Base-by-base conservation (phyloP, 2,329 filamentous ascomycete species). In the Fusarium verrucosum region DNA sequence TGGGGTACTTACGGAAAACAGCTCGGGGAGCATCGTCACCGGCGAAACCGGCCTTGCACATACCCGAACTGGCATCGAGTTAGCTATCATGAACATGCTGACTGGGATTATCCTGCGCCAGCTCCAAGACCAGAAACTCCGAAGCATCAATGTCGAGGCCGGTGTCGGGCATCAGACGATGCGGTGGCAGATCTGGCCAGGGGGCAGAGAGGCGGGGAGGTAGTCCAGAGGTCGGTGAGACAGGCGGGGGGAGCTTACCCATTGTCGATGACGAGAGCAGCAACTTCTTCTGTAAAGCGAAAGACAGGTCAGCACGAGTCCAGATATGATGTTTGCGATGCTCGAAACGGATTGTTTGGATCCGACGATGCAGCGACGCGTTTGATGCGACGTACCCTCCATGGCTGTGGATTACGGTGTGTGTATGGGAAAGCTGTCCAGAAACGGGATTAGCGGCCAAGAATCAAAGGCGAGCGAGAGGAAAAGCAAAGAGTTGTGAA, bases 11-110 rank as follows among this genome's bases (percentile, higher is more conserved):
- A 98, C 94, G 95, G 90, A 99, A 99, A 81, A 99, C 95, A 85
- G 95, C 95, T 89, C 95, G 90, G 82, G 95, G 95, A 85, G 95
- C 95, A 91, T 99, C 95, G 81, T 99, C 95, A 93, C 95, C 95
- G 87, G 95, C 95, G 86, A 99, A 99, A 94, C 95, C 95, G 91
- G 95, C 95, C 89, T 99, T 99, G 87, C 95, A 99, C 95, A 99
- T 98, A 89, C 95, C 95, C 85, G 95, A 98, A 90, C 94, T 98
- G 82, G 69, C 77, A 60, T 72, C 55, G 71, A 65, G 78, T 84
- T 71, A 84, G 82, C 69, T 56, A 44, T 56, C 25, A 49, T 46
- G 38, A 17, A 41, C 50, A 44, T 51, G 10, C 41, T 32, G 44
- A 16, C 41, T 32, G 44, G 13, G 13, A 41, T 42, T 49, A 19